Evolutionary conservation across 495 filamentous ascomycete genomes (phyloP), one percentile per base, ranked within the genome.

Genomic region (Tuber borchii): DNA sequence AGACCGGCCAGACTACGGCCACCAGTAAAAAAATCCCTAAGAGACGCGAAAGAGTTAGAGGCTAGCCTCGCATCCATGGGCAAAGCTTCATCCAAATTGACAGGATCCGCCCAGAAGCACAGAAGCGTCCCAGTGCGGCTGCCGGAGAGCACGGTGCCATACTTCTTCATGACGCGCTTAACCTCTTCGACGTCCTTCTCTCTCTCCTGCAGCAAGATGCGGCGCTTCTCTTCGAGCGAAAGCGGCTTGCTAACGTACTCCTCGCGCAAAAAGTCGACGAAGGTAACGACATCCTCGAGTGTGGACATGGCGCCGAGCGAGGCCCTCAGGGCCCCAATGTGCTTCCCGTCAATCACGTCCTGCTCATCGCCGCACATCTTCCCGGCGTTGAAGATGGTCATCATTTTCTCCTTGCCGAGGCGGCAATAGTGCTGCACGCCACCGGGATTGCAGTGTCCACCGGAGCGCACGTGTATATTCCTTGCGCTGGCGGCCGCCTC

Each of bases 241-340:
- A 65, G 56, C n/a, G 56, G 56, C 22, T 51, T 56, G 34, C 73
- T 73, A 31, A 88, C 87, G 72, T 93, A 97, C 77, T 94, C 94
- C 78, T 95, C 92, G 22, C 87, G 83, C n/a, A 97, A 80, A 74
- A 97, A 97, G 1, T 84, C 84, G 10, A 93, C 80, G 74, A 97
- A 91, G 0, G 84, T 85, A 69, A 91, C 85, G 20, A 97, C 88
- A 79, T 97, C 94, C 10, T 84, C 86, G 65, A 89, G 82, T 48
- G 89, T 95, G 78, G 91, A 95, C 92, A 95, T 95, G 1, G 93
- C 93, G 14, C 94, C 94, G 2, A 97, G 85, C 81, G 94, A 97
- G 43, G 89, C 89, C 68, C 94, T 87, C 46, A 97, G 87, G 34
- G 96, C 88, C 0, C 94, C 94, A 0, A 93, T 96, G 6, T 93